Conservation (phyloP, 345 rosid species). For the Acer yangbiense region DNA sequence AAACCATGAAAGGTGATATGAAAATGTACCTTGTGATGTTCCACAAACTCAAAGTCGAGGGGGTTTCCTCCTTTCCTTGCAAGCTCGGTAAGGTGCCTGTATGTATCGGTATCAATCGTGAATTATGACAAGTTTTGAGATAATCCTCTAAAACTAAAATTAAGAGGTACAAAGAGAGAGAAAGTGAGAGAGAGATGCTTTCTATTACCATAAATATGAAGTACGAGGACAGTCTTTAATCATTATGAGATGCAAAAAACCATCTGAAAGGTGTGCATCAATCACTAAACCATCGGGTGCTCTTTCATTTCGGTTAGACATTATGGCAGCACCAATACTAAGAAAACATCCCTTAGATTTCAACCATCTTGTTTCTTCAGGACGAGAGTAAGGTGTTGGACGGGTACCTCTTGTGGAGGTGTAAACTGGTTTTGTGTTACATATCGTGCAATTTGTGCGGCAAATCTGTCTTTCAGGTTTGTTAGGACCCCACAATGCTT, state of each 20-base stretch:
- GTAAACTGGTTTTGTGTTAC: conserved; percentile 44
- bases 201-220: conserved; percentile 76
- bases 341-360: conserved; percentile 71
- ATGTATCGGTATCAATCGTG: conserved; percentile 5
- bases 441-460: conserved; percentile 65
- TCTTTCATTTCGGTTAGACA: conserved; percentile 83
- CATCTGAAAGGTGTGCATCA: conserved; percentile 95
- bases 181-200: conserved; percentile 2
- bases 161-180: neutral
- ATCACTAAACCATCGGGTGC: conserved; percentile 97
- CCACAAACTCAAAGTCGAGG: conserved; percentile 78
- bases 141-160: neutral
- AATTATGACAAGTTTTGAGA: neutral
- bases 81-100: conserved; percentile 94
- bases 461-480: conserved; percentile 68
- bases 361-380: conserved; percentile 58
- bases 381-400: conserved; percentile 31
- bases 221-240: conserved; percentile 84
- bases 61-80: conserved; percentile 83
- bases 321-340: conserved; percentile 88
- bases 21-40: conserved; percentile 70
- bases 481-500: conserved; percentile 34
- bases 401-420: conserved; percentile 16
- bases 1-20: conserved; percentile 3
- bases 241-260: conserved; percentile 87